Evolutionary conservation across 106 monocot species (phyloP).

Genomic region (Cymbidium sinense): DNA sequence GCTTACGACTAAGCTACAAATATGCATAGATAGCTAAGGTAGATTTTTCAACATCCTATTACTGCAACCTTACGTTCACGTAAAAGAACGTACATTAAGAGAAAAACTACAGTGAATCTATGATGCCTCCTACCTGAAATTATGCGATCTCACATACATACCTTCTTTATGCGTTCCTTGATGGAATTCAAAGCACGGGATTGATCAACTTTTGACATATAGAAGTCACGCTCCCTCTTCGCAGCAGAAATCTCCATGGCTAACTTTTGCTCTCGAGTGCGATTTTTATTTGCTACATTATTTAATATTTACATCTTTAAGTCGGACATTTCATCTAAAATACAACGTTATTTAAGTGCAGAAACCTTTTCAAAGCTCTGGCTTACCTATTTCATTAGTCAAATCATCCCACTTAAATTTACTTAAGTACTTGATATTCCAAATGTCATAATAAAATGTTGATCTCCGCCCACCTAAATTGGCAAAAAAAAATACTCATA

Average conservation of each 20-base stretch:
- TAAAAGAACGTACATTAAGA: too few relatives aligned
- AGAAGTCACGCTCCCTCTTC: conserved; percentile 89
- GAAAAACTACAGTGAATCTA: neutral
- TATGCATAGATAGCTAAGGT: too few relatives aligned
- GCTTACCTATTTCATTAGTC: conserved; percentile 69
- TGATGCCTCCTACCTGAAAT: neutral
- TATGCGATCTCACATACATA: conserved; percentile 10
- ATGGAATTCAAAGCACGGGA: conserved; percentile 58
- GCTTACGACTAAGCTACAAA: too few relatives aligned
- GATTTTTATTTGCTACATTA: conserved; percentile 61
- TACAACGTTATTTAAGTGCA: neutral
- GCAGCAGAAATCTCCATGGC: conserved; percentile 91
- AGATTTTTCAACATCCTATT: too few relatives aligned
- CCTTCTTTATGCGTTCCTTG: conserved; percentile 74
- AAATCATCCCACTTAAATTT: conserved; percentile 99
- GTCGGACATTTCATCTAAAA: neutral
- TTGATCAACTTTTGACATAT: conserved; percentile 82
- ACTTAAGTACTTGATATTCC: conserved; percentile 93
- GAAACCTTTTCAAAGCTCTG: neutral
- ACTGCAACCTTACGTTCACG: too few relatives aligned
- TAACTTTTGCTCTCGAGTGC: conserved; percentile 64
- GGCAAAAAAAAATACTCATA: neutral
- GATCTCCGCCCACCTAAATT: conserved; percentile 86
- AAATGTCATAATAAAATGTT: conserved; percentile 86
- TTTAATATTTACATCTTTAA: neutral